Evolutionary conservation across 2,329 filamentous ascomycete species (phyloP), one percentile per base, ranked within the genome.

Genomic region (Fusarium musae): DNA sequence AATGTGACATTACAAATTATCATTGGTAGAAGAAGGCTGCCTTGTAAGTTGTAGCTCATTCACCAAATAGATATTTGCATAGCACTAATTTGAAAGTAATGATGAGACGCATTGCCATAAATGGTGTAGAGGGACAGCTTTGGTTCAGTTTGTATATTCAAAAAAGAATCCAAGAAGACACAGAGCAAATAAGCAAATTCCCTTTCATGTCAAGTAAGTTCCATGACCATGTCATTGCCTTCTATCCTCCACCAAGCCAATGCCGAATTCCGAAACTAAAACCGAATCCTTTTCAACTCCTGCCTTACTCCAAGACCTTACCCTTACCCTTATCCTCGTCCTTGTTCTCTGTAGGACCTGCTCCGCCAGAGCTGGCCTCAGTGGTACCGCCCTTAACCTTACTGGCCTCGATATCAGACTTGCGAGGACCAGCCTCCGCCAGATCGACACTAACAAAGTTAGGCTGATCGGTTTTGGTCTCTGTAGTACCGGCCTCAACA

Each of bases 261-360:
- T 6, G 10, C 16, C 39, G 23, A 17, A 32, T 19, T 21, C 26
- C n/a, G 9, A n/a, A 13, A 44, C 8, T 17, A 21, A 34, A 34
- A 6, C 12, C 1, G 5, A 13, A 17, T 16, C 17, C 54, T 34
- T 26, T 11, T 13, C 30, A 8, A 21, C 10, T 11, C n/a, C 17
- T 34, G 21, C 2, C 30, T 17, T 30, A 61, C 32, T n/a, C 11
- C 2, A 8, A 37, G 26, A 16, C 36, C 36, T 49, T 47, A 12
- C 17, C n/a, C 36, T 50, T 23, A 30, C 11, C 30, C 12, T 30
- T 23, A 17, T 37, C n/a, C 36, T 37, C 17, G 43, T 34, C 23
- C 39, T 63, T 28, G 16, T 63, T 39, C 13, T 30, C 26, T 28
- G 19, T 37, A 43, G 44, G n/a, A 26, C 37, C 57, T 52, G 17